Evolutionary conservation across 805 yeast genomes (phyloP), one percentile per base, ranked within the genome.

Genomic region (Lipomyces starkeyi): DNA sequence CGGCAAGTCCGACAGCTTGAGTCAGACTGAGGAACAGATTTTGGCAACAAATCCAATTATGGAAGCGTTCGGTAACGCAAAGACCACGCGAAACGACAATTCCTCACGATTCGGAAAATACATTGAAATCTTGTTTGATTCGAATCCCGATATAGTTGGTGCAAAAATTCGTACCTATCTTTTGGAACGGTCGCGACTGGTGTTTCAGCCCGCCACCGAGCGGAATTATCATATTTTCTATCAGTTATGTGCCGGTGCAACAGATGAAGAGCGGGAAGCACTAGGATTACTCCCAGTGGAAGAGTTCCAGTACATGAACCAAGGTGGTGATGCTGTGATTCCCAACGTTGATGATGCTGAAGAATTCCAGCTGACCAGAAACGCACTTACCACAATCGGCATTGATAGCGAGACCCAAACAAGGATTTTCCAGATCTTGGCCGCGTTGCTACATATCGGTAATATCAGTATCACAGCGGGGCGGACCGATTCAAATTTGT

Each of bases 61-160:
- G 89, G 99, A 95, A 81, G 95, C 98, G 0, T 95, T 95, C 80
- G 99, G 99, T 83, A 95, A 96, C 79, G 98, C 99, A 7, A 94
- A 94, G 78, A 94, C 99, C 1, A 90, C 97, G 22, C 88, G 99
- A 83, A 94, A 94, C 78, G 98, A 94, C 81, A 94, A 94, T 80
- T 95, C 98, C 35, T 94, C 98, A 32, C 89, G 99, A 79, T 96
- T 95, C 77, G 99, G 99, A 76, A 94, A 94, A 79, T 94, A 94
- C 78, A 83, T 94, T 73, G 98, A 94, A 80, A 94, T 94, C 74
- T 82, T 93, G 73, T 94, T 94, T 79, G 90, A 92, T 79, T 79
- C 84, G 27, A 76, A 86, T 32, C 88, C 90, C 25, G 86, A 91
- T 47, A 94, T 94, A 75, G 89, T 93, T 74, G 99, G 98, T 77